These are phyloP conservation scores for Talaromyces sp. DNA, from an alignment of 2,329 filamentous ascomycete genomes.

Conservation along the genomic window DNA sequence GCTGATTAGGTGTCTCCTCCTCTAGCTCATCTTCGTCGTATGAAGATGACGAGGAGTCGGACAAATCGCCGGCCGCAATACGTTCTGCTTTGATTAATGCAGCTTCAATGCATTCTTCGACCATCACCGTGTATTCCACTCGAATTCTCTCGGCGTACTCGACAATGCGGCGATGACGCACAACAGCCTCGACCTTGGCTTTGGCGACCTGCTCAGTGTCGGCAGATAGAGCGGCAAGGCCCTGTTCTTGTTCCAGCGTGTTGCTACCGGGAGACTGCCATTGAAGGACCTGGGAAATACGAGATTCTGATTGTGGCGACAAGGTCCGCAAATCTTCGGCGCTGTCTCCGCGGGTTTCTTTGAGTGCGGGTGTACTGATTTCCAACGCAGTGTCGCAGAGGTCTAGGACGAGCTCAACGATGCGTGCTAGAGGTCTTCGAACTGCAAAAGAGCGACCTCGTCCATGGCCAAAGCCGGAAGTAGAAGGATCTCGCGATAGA, in stretches of 20 bases:
- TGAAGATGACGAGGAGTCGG: conserved; percentile 64
- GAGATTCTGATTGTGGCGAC: conserved; percentile 91
- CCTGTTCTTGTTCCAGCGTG: conserved; percentile 88
- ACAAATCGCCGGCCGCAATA: conserved; percentile 78
- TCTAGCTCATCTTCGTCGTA: conserved; percentile 51
- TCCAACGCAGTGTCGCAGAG: conserved; percentile 94
- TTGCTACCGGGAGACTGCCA: conserved; percentile 95
- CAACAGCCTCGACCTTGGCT: conserved; percentile 86
- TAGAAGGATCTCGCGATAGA: conserved; percentile 64
- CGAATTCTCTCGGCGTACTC: conserved; percentile 96
- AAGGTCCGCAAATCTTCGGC: conserved; percentile 79
- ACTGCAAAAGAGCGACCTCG: conserved; percentile 86
- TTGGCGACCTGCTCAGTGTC: conserved; percentile 83
- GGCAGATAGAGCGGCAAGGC: conserved; percentile 76
- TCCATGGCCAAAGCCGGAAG: conserved; percentile 67
- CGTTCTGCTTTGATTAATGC: conserved; percentile 84
- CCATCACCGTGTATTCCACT: conserved; percentile 84
- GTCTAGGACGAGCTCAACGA: conserved; percentile 91
- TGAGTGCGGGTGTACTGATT: conserved; percentile 89
- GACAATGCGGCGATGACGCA: conserved; percentile 84
- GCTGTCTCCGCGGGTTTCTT: conserved; percentile 64
- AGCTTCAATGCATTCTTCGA: conserved; percentile 92
- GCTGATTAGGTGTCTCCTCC: conserved; percentile 11
- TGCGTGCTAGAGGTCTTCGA: conserved; percentile 80
- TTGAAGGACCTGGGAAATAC: conserved; percentile 88